Evolutionary conservation across 345 rosid genomes (phyloP), one percentile per base, ranked within the genome.

Genomic region (Citrus mangshanensis): DNA sequence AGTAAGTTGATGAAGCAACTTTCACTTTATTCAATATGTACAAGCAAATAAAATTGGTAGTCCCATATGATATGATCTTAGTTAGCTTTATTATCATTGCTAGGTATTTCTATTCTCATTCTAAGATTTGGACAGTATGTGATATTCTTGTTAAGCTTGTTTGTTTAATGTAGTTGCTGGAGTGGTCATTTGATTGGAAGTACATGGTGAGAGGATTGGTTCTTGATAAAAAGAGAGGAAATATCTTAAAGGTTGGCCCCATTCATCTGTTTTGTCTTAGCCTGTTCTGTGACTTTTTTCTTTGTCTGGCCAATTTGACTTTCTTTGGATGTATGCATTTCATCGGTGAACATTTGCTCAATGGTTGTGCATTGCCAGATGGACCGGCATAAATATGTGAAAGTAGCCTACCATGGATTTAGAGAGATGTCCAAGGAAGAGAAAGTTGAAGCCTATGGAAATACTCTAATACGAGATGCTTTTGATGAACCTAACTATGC

Each of bases 161-260:
- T 82, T 61, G 63, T 76, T 76, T 2, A 27, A 8, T 87, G 73
- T 88, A 96, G 99, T 81, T 96, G 82, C 84, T 96, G 34, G 85
- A 73, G 35, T 94, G 97, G 99, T 85, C 88, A 55, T 96, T 96
- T 87, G 97, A 94, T 80, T 91, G 97, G 95, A 91, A 86, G 24
- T 93, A 96, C 84, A 96, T 96, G 99, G 98, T 96, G 60, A 88
- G 99, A 84, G 99, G 99, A 42, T 80, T 96, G 89, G 98, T 96
- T 79, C 91, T 96, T 38, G 99, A 96, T 82, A 96, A 93, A 90
- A 94, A 88, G 90, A 89, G 94, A 77, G 99, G 99, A 85, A 96
- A 96, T 85, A 96, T 96, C 84, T 86, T 96, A 84, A 96, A 96
- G 97, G 99, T 91, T 56, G 69, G 46, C 56, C 4, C 25, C 12